Evolutionary conservation across 108 stramenopile genomes (phyloP).

Genomic region (Stephanodiscus minutulus): DNA sequence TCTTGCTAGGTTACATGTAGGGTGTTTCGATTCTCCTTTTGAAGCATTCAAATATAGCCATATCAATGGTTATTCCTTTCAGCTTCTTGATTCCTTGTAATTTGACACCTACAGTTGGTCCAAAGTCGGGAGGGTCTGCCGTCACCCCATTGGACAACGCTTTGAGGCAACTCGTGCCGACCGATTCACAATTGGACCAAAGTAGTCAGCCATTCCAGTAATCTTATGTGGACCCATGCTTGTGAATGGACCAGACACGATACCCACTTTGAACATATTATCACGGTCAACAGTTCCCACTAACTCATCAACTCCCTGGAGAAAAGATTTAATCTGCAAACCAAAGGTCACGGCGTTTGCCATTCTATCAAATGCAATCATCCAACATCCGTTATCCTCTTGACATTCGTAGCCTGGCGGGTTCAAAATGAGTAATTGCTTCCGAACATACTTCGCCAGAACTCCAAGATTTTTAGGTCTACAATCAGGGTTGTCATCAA

Average conservation of each 20-base stretch:
- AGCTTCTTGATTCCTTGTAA: conserved; percentile 21
- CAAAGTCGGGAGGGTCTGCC: conserved; percentile 33
- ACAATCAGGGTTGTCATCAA: conserved; percentile 21
- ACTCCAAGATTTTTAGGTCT: conserved; percentile 14
- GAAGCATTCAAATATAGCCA: conserved; percentile 24
- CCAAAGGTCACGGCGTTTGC: conserved; percentile 39
- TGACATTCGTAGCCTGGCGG: conserved; percentile 49
- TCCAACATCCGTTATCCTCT: conserved; percentile 38
- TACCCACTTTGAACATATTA: conserved; percentile 38
- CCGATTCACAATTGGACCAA: conserved; percentile 44
- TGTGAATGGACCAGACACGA: conserved; percentile 30
- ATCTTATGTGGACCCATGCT: conserved; percentile 42
- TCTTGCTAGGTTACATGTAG: conserved; percentile 1
- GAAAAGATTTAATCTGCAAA: conserved; percentile 20
- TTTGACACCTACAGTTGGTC: conserved; percentile 17
- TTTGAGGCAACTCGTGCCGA: conserved; percentile 30
- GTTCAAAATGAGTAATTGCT: conserved; percentile 16
- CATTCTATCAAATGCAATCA: conserved; percentile 42
- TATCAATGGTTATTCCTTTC: conserved; percentile 17
- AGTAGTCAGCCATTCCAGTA: conserved; percentile 33
- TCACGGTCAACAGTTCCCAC: conserved; percentile 22
- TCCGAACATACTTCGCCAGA: conserved; percentile 30
- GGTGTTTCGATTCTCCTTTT: conserved; percentile 22
- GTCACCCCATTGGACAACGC: conserved; percentile 21
- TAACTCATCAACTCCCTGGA: conserved; percentile 15